phyloP scores from a whole-genome alignment of 1,284 basidiomycete species.

The Austroboletus niveus region DNA sequence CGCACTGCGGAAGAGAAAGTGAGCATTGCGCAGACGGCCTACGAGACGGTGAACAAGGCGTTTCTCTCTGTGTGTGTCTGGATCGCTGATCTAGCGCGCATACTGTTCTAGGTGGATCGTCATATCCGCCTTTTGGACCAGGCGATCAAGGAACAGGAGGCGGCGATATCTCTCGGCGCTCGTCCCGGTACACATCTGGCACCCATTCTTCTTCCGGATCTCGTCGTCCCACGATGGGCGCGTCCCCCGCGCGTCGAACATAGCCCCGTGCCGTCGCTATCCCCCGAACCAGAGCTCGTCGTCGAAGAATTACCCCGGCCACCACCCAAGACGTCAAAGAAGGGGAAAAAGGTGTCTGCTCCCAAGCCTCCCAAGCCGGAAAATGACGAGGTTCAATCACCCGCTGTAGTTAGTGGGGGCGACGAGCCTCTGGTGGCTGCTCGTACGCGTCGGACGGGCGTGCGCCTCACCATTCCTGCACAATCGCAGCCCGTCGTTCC shows the following conservation, averaged over 20 bases:
- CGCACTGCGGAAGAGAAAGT: constrained; percentile 71
- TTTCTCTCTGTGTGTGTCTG: neutral
- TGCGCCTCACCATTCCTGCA: constrained; percentile 45
- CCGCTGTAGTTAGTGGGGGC: neutral
- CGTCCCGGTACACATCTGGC: constrained; percentile 53
- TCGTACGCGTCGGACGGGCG: constrained; percentile 23
- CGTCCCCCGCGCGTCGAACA: constrained; percentile 42
- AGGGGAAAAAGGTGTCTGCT: constrained; percentile 20
- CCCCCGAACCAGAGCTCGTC: constrained; percentile 22
- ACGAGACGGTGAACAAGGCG: constrained; percentile 54
- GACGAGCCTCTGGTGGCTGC: constrained; percentile 13
- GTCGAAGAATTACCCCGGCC: constrained; percentile 21
- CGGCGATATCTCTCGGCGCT: constrained; percentile 51
- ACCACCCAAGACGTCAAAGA: constrained; percentile 20
- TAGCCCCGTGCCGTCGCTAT: constrained; percentile 42
- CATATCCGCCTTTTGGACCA: constrained; percentile 73
- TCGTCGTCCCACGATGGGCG: constrained; percentile 51
- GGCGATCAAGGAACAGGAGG: constrained; percentile 71
- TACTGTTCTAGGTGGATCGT: constrained; percentile 51
- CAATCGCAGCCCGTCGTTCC: constrained; percentile 17
- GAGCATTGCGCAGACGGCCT: constrained; percentile 64
- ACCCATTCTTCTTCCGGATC: constrained; percentile 57
- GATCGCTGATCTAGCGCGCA: constrained; percentile 2
- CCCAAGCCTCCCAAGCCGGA: constrained; percentile 18
- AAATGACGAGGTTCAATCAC: constrained; percentile 16